phyloP scores from a whole-genome alignment of 2,329 filamentous ascomycete genomes.

The Penicillium palitans region DNA sequence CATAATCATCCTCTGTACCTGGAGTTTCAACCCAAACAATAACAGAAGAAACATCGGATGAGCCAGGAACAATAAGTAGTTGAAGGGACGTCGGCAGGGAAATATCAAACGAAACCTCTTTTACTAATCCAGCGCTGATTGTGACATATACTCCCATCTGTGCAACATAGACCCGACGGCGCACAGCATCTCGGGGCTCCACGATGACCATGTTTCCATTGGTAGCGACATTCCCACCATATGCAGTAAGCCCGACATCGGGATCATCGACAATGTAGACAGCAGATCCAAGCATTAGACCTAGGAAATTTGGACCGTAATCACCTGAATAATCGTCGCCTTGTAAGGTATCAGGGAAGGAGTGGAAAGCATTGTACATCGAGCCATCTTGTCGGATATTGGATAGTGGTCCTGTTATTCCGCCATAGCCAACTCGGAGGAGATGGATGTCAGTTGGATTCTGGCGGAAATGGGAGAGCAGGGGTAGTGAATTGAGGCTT shows the following conservation, averaged over 20 bases:
- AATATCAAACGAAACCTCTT: not conserved
- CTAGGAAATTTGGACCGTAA: constrained; percentile 58
- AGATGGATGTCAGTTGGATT: not conserved
- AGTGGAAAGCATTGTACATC: constrained; percentile 58
- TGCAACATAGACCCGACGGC: not conserved
- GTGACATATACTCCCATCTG: not conserved
- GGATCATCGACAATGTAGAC: not conserved
- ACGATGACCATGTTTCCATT: not conserved
- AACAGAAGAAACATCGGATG: not conserved
- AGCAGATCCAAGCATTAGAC: constrained; percentile 37
- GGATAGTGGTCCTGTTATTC: constrained; percentile 23
- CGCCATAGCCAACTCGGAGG: constrained; percentile 48
- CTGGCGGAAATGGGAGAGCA: constrained; percentile 55
- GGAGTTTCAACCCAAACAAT: not conserved
- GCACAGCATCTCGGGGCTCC: not conserved
- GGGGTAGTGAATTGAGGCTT: constrained; percentile 57
- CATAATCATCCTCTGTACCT: not conserved
- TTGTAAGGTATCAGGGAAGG: constrained; percentile 55
- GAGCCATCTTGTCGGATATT: constrained; percentile 60
- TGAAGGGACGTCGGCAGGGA: not conserved
- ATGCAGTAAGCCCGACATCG: not conserved
- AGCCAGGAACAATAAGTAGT: not conserved
- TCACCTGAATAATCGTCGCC: constrained; percentile 61
- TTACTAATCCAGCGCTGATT: not conserved
- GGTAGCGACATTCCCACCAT: not conserved